These are phyloP conservation scores for Sesbania bispinosa DNA, from an alignment of 306 rosid genomes.

Conservation along the genomic window DNA sequence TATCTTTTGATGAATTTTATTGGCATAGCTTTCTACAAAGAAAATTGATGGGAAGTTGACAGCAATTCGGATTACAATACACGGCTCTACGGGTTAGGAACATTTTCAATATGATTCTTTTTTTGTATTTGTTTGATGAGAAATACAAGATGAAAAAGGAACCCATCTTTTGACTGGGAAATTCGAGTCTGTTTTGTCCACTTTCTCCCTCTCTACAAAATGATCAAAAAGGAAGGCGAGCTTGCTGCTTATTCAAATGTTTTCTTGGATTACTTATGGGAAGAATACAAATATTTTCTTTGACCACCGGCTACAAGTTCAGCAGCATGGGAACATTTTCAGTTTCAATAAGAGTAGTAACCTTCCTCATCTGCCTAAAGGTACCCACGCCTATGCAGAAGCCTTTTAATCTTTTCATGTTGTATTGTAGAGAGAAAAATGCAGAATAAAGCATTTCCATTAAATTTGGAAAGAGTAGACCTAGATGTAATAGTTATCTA, in stretches of 20 bases:
- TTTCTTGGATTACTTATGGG: neutral
- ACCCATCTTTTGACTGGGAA: too few species aligned
- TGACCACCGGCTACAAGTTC: neutral
- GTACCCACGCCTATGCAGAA: neutral
- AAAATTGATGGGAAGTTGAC: conserved; percentile 3
- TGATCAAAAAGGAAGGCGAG: too few species aligned
- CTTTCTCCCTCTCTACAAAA: neutral
- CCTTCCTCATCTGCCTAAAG: neutral
- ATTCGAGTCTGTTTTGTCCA: too few species aligned
- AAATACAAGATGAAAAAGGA: too few species aligned
- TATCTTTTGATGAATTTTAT: conserved; percentile 55
- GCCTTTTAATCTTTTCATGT: neutral
- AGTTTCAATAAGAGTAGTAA: neutral
- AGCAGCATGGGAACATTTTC: neutral
- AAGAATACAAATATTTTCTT: neutral
- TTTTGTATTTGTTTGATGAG: too few species aligned
- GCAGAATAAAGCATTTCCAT: neutral
- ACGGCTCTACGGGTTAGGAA: too few species aligned
- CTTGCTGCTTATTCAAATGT: too few species aligned
- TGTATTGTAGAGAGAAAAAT: neutral
- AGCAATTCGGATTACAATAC: neutral
- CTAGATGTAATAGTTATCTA: neutral
- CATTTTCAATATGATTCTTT: too few species aligned
- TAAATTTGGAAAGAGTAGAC: neutral
- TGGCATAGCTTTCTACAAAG: conserved; percentile 41